Base-by-base conservation (phyloP, 1,284 basidiomycete species). In the Trichosporon inkin region DNA sequence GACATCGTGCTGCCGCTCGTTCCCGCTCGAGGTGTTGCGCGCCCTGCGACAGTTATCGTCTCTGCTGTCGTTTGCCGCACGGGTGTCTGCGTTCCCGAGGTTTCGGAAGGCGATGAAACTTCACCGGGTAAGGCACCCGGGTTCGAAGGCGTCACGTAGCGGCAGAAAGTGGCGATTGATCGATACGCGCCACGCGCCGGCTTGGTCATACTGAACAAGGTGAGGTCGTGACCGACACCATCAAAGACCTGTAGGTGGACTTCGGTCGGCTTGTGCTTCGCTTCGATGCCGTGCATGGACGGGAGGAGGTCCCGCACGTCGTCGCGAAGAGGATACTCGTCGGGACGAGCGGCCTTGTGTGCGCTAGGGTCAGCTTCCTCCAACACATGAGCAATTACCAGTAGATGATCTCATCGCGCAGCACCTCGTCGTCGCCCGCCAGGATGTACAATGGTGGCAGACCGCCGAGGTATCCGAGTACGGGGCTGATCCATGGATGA, bases 391-490 rank as follows among this genome's bases (percentile, higher is more conserved):
- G 13, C 36, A 82, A 89, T 70, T 66, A 92, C 89, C 84, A 79
- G 71, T 91, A 98, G 38, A 97, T 85, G 52, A 92, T 87, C 77
- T 98, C 94, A 71, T 99, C 95, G 53, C 92, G 82, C 41, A 98
- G 78, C 0, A 97, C 92, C 78, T 99, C 95, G 67, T 87, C 88
- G 67, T 98, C 89, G 37, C 95, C 88, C 1, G 86, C 89, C 65
- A 95, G 86, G 66, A 99, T 81, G 53, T 92, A 81, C 53, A 98
- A 73, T 2, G 95, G 94, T 1, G 92, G 92, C 0, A 99, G 78
- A 1, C 94, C 94, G 8, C 95, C 95, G 8, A 98, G 82, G 70
- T 93, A 94, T 0, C 88, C 86, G 69, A 90, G 68, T 34, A 83
- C 85, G 0, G 92, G 88, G 61, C 90, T 95, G 51, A 96, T 85